Percentiles rank a stretch among this genome's conserved stretches.
Evolutionary conservation across 2,329 filamentous ascomycete species (phyloP).

Genomic region (Cercospora sojina): DNA sequence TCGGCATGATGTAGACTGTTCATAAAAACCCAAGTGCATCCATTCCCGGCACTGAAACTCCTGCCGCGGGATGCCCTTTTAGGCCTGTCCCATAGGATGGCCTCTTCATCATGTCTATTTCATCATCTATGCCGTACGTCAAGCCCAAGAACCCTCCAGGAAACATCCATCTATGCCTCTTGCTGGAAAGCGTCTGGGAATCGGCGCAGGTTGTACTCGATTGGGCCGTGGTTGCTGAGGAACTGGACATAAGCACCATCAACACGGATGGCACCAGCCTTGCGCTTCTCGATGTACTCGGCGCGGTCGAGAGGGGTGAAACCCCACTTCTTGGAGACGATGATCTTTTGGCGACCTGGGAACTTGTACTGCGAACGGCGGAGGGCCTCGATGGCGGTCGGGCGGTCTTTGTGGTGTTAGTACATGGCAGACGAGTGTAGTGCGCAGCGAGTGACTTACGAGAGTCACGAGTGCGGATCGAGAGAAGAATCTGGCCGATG

Average conservation of each 20-base stretch:
- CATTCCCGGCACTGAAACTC: neutral
- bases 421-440: neutral
- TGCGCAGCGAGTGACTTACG: constrained; percentile 56
- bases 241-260: constrained; percentile 99
- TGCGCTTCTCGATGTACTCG: constrained; percentile 95
- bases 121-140: constrained; percentile 14
- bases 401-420: constrained; percentile 63
- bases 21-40: constrained; percentile 12
- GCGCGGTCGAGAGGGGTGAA: constrained; percentile 98
- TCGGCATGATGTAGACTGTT: constrained; percentile 17
- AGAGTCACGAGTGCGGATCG: constrained; percentile 92
- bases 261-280: constrained; percentile 87
- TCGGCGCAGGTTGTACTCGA: constrained; percentile 83
- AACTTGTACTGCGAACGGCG: constrained; percentile 99
- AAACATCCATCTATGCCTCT: constrained; percentile 33
- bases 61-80: constrained; percentile 9
- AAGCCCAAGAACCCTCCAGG: neutral
- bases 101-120: constrained; percentile 5
- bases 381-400: constrained; percentile 94
- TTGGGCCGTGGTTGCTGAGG: constrained; percentile 86
- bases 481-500: constrained; percentile 99
- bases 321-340: constrained; percentile 99
- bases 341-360: constrained; percentile 99
- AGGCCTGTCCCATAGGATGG: neutral
- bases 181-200: constrained; percentile 86